phyloP scores from a whole-genome alignment of 768 basidiomycete species.

The Trichaptum fuscoviolaceum region DNA sequence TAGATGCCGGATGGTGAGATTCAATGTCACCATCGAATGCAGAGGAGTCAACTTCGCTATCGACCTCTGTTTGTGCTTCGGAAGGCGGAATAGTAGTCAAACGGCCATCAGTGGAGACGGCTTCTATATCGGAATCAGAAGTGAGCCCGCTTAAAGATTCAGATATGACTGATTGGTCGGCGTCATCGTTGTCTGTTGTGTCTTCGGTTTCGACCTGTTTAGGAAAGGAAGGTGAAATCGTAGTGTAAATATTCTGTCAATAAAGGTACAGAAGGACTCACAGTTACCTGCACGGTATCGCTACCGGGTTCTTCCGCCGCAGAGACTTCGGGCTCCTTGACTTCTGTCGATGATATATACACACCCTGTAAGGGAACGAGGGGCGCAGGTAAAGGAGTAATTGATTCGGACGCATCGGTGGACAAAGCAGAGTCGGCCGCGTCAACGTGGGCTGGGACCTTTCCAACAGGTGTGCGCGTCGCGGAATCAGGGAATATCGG shows the following conservation, averaged over 20 bases:
- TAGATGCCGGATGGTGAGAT: background rate
- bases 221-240: constrained; percentile 2
- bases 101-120: background rate
- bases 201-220: background rate
- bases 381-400: background rate
- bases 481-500: constrained; percentile 5
- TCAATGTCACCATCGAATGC: background rate
- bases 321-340: background rate
- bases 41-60: background rate
- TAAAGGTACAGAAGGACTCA: background rate
- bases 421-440: background rate
- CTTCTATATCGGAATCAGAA: background rate
- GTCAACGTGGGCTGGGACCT: background rate
- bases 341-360: background rate
- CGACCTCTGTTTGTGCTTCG: background rate
- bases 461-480: background rate
- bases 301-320: background rate
- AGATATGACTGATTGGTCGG: background rate
- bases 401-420: background rate
- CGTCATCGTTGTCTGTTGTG: background rate
- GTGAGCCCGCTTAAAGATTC: background rate
- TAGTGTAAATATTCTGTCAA: background rate
- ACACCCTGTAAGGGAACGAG: background rate
- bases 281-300: background rate
- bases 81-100: background rate